Percentiles rank a stretch among this genome's conserved stretches.
Evolutionary conservation across 2,329 filamentous ascomycete species (phyloP).

Genomic region (Colletotrichum liriopes): DNA sequence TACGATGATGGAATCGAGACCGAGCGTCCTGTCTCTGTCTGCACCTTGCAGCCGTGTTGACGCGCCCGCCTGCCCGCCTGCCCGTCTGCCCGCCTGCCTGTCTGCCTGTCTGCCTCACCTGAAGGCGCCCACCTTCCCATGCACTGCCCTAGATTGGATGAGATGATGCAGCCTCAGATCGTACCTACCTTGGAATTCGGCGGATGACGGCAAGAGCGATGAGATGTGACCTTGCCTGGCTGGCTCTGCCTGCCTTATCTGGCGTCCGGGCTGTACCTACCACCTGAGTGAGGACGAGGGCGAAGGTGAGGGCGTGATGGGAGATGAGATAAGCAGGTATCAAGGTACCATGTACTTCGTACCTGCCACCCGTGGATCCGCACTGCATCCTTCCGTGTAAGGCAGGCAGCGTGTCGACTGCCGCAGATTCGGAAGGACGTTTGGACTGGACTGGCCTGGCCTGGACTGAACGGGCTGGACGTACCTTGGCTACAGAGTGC

Average conservation of each 20-base stretch:
- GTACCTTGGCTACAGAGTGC: no score
- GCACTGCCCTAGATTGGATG: neutral
- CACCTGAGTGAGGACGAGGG: no score
- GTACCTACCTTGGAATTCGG: neutral
- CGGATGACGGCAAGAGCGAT: neutral
- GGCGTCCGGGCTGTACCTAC: no score
- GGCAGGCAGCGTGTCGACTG: neutral
- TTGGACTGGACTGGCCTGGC: neutral
- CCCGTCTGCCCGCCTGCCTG: neutral
- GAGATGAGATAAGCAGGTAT: constrained; percentile 1
- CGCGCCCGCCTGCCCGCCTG: neutral
- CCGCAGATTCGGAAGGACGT: neutral
- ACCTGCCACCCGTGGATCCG: neutral
- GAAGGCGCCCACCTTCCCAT: neutral
- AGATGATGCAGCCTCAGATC: neutral
- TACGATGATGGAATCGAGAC: neutral
- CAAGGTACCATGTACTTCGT: neutral
- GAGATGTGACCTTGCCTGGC: no score
- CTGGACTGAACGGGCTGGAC: neutral
- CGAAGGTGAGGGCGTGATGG: no score
- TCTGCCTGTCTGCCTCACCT: constrained; percentile 1
- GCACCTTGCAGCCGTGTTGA: neutral
- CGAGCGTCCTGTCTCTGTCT: no score
- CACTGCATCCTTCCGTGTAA: neutral
- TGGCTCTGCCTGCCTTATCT: no score